Conservation (phyloP, 2,329 filamentous ascomycete species). For the Fusarium devonianum region DNA sequence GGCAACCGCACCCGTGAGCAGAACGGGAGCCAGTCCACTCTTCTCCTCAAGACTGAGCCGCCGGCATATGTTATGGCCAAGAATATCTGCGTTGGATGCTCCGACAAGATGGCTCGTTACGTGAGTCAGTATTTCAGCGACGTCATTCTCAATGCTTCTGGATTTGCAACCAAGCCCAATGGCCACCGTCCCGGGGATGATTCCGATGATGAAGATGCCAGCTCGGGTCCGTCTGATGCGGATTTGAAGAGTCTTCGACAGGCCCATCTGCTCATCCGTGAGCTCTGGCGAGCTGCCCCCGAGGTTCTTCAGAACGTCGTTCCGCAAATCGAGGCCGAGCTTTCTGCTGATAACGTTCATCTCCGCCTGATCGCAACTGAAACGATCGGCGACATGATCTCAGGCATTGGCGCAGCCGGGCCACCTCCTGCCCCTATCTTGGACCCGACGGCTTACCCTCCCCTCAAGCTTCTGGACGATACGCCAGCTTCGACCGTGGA, state of each 20-base stretch:
- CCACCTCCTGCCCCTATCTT: conserved; percentile 75
- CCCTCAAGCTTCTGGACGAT: conserved; percentile 69
- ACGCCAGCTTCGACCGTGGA: conserved; percentile 52
- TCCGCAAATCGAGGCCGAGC: conserved; percentile 89
- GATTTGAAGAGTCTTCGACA: conserved; percentile 89
- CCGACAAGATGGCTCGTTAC: conserved; percentile 93
- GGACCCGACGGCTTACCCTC: conserved; percentile 87
- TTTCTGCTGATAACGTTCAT: conserved; percentile 87
- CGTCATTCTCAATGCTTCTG: conserved; percentile 88
- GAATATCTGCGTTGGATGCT: conserved; percentile 85
- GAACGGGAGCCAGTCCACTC: conserved; percentile 81
- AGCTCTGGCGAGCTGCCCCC: conserved; percentile 92
- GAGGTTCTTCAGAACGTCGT: conserved; percentile 91
- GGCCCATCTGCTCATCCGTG: conserved; percentile 86
- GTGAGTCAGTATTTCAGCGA: conserved; percentile 97
- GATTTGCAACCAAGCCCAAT: conserved; percentile 61
- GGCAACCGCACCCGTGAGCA: conserved; percentile 67
- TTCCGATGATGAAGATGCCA: conserved; percentile 67
- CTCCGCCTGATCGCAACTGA: conserved; percentile 89
- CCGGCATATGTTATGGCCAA: conserved; percentile 97
- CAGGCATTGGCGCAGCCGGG: conserved; percentile 90
- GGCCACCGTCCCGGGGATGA: conserved; percentile 67
- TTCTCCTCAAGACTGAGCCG: conserved; percentile 86
- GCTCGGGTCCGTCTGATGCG: conserved; percentile 74
- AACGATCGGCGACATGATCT: conserved; percentile 92